Evolutionary conservation across 305 asterid species (phyloP).

Genomic region (Nicotiana rustica): DNA sequence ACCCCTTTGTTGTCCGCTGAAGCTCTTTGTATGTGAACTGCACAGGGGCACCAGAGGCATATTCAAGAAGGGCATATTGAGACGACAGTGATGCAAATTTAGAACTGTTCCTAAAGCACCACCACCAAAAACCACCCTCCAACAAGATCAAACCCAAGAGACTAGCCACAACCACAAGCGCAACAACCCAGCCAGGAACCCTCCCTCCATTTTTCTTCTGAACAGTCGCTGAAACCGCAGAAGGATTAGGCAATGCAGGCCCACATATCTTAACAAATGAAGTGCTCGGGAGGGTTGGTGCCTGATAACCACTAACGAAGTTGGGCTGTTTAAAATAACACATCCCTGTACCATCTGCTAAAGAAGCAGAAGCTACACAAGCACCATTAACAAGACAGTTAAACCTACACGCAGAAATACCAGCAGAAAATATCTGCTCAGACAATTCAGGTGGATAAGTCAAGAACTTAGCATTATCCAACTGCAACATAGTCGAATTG

Average conservation of each 20-base stretch:
- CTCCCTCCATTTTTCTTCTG: constrained; percentile 48
- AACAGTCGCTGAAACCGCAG: constrained; percentile 24
- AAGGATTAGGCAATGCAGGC: constrained; percentile 61
- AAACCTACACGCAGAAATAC: constrained; percentile 54
- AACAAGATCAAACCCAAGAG: constrained; percentile 54
- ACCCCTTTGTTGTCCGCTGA: constrained; percentile 71
- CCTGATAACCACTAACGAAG: constrained; percentile 73
- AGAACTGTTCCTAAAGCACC: constrained; percentile 63
- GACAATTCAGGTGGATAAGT: constrained; percentile 56
- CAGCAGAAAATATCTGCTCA: constrained; percentile 48
- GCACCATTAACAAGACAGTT: constrained; percentile 52
- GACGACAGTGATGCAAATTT: constrained; percentile 66
- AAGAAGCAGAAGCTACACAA: constrained; percentile 68
- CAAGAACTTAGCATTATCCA: constrained; percentile 62
- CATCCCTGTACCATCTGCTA: constrained; percentile 73
- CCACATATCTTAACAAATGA: constrained; percentile 77
- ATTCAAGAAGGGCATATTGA: constrained; percentile 80
- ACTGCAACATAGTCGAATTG: constrained; percentile 48
- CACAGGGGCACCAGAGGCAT: constrained; percentile 91
- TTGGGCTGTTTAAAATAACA: constrained; percentile 59
- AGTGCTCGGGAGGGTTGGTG: constrained; percentile 79
- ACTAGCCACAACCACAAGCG: constrained; percentile 60
- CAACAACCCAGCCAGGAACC: constrained; percentile 67
- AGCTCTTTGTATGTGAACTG: constrained; percentile 82
- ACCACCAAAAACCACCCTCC: constrained; percentile 82